These are phyloP conservation scores for Tylopilus vinaceipallidus DNA, from an alignment of 768 basidiomycete species.

Conservation along the genomic window DNA sequence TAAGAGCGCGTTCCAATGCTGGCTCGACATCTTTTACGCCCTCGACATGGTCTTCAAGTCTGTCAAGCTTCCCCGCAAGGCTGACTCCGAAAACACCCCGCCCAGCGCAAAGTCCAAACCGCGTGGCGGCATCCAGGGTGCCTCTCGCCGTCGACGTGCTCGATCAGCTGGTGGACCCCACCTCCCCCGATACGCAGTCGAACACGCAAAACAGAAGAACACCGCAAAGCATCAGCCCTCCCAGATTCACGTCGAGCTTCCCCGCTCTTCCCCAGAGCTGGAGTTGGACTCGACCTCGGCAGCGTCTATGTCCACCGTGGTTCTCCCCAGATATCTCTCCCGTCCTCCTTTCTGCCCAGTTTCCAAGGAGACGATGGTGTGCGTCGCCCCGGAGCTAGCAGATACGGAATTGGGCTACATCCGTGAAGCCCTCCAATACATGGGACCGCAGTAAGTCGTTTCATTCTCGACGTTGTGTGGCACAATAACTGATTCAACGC, in stretches of 20 bases:
- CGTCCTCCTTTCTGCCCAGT: conserved; percentile 20
- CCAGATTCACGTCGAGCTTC: conserved; percentile 31
- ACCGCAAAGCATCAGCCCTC: conserved; percentile 10
- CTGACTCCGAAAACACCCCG: conserved; percentile 35
- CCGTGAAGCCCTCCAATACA: conserved; percentile 25
- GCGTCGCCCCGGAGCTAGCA: conserved; percentile 28
- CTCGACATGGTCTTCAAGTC: conserved; percentile 27
- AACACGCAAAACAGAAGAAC: conserved; percentile 39
- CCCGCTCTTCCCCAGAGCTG: conserved; percentile 13
- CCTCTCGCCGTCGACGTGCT: conserved; percentile 40
- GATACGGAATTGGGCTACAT: conserved; percentile 25
- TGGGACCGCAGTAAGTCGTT: conserved; percentile 28
- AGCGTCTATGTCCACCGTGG: conserved; percentile 6
- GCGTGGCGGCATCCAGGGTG: conserved; percentile 31
- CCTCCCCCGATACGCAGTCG: conserved; percentile 34
- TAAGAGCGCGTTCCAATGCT: conserved; percentile 18
- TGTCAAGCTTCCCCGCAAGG: conserved; percentile 21
- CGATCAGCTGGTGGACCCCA: conserved; percentile 29
- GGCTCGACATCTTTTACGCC: not conserved
- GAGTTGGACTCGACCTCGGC: conserved; percentile 4
- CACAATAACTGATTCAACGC: conserved; percentile 6
- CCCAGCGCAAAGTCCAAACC: conserved; percentile 23
- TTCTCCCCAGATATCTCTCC: conserved; percentile 26
- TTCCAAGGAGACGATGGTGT: conserved; percentile 10
- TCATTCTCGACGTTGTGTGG: not conserved